Base-by-base conservation (phyloP, 2,329 filamentous ascomycete species). In the Colletotrichum brevisporum region DNA sequence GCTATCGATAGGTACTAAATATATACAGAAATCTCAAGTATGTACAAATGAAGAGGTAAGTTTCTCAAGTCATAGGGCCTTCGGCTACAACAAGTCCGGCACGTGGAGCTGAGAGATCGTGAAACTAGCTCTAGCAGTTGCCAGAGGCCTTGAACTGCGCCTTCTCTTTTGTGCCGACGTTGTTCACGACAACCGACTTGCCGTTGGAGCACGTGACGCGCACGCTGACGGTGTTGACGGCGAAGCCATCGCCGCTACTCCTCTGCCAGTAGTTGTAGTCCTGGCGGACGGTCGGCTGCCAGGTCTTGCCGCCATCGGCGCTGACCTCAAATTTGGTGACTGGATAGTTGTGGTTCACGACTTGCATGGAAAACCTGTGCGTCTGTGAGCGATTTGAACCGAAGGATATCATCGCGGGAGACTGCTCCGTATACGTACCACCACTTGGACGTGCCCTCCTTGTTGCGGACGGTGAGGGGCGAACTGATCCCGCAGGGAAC, bases 311-410 rank as follows among this genome's bases (percentile, higher is more conserved):
- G 13, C 86, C 83, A 73, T 91, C 86, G 24, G 83, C 87, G 66
- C 86, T 88, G 67, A 91, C 89, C 72, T 91, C 88, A 24, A 91
- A 81, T 71, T 80, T 83, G 63, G 81, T 74, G 48, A 91, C 83
- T 10, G 84, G 82, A 64, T 86, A 81, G 76, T 90, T 90, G 74
- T 86, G 80, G 78, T 91, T 91, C 73, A 90, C 82, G 47, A 91
- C 89, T 77, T 92, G 90, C 83, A 69, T 60, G 24, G 66, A 69
- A 31, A 66, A 69, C 61, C 66, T 69, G 21, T 12, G 83, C 83
- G 74, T 79, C 78, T 71, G 52, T 51, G 6, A 31, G 5, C 88
- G 76, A 83, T 31, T 8, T 27, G 27, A 0, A 48, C 12, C 21
- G 24, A 4, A 26, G 12, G 8, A 18, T 18, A n/a, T 18, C 18